phyloP scores from a whole-genome alignment of 2,329 filamentous ascomycete species.

The Pseudogymnoascus destructans region DNA sequence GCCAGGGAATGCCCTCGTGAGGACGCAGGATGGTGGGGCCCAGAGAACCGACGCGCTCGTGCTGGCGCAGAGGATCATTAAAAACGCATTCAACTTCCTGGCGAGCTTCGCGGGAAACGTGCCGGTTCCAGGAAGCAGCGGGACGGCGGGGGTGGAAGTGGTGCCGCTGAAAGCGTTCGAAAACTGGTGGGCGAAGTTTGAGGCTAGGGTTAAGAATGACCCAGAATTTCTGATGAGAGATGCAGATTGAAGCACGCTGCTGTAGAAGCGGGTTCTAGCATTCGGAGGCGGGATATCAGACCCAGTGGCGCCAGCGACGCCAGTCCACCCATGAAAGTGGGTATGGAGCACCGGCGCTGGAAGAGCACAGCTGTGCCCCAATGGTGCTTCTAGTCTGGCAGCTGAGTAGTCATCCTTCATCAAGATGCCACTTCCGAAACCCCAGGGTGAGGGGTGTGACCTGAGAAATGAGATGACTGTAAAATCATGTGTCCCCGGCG shows the following conservation, averaged over 20 bases:
- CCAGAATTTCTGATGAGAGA: slow-evolving; percentile 76
- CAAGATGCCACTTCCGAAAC: background rate
- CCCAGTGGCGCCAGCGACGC: background rate
- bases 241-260: slow-evolving; percentile 29
- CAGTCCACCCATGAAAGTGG: background rate
- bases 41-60: slow-evolving; percentile 52
- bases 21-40: slow-evolving; percentile 16
- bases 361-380: background rate
- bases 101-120: slow-evolving; percentile 65
- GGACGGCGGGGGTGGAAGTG: slow-evolving; percentile 58
- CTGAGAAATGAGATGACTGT: background rate
- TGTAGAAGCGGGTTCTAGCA: background rate
- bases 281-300: background rate
- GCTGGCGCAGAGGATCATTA: slow-evolving; percentile 85
- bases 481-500: background rate
- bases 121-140: slow-evolving; percentile 49
- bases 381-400: background rate
- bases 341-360: background rate
- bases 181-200: slow-evolving; percentile 97
- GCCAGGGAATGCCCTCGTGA: slow-evolving; percentile 16
- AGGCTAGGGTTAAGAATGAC: slow-evolving; percentile 71
- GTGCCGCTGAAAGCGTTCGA: slow-evolving; percentile 91
- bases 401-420: background rate
- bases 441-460: background rate
- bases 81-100: slow-evolving; percentile 94